phyloP scores from a whole-genome alignment of 2,329 filamentous ascomycete genomes.

The Fusarium paranaense region DNA sequence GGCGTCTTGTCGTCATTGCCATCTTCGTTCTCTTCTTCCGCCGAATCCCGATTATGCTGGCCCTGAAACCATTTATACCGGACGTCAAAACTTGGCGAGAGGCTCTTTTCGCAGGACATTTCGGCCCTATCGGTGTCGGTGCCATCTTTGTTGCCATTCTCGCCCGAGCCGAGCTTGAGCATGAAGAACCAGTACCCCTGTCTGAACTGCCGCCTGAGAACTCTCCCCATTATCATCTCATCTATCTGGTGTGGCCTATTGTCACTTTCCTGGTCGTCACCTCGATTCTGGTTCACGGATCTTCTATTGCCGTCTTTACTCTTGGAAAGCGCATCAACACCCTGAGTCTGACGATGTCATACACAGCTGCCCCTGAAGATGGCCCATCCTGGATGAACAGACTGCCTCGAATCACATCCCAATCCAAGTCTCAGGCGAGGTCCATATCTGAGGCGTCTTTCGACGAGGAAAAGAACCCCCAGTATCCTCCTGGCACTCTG shows the following conservation, averaged over 20 bases:
- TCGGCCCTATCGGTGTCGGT: conserved; percentile 96
- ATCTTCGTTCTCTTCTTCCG: conserved; percentile 95
- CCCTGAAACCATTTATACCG: conserved; percentile 90
- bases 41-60: conserved; percentile 93
- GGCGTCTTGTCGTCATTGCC: conserved; percentile 94
- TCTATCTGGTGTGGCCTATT: conserved; percentile 94
- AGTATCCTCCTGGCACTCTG: conserved; percentile 76
- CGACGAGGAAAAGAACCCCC: conserved; percentile 70
- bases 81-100: conserved; percentile 99
- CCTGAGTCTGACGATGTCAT: conserved; percentile 93
- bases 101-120: conserved; percentile 95
- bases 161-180: conserved; percentile 90
- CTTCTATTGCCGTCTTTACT: conserved; percentile 98
- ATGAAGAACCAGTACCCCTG: conserved; percentile 78
- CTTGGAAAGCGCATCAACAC: conserved; percentile 99
- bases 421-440: conserved; percentile 83
- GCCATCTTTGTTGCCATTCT: conserved; percentile 96
- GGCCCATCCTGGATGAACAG: conserved; percentile 96
- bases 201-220: conserved; percentile 67
- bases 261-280: conserved; percentile 93
- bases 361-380: conserved; percentile 89
- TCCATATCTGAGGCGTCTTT: conserved; percentile 84
- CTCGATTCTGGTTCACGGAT: conserved; percentile 95
- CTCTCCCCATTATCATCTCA: conserved; percentile 73
- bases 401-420: conserved; percentile 76